Evolutionary conservation across 495 filamentous ascomycete species (phyloP), one percentile per base, ranked within the genome.

Genomic region (Penicillium atrosanguineum): DNA sequence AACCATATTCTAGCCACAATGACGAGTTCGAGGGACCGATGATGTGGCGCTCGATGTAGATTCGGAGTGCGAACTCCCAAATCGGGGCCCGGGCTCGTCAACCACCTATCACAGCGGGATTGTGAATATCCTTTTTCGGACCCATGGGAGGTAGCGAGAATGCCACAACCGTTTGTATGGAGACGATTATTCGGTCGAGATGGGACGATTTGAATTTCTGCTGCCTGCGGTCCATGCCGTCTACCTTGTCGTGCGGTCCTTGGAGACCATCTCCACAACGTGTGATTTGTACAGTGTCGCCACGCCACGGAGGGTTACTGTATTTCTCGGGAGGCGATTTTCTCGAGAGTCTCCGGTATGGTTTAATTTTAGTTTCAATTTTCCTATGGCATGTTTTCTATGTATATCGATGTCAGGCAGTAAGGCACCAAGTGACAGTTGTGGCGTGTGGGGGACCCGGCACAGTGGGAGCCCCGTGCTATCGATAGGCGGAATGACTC

Each of bases 401-500:
- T 34, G 8, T 14, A 11, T 34, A 34, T 34, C 11, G 1, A 15
- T 12, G 3, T 34, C 12, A 34, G 31, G 31, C 31, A 14, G 31
- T 34, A 34, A 34, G 31, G 31, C 31, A 34, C 9, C 9, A 8
- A 34, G 42, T 52, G 41, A 26, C 37, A 53, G 15, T 20, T 50
- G 56, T 55, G 56, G 56, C 56, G 50, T 53, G 43, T 40, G 59
- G 51, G 55, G 51, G 40, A 48, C 50, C 55, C 55, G 44, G 41
- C n/a, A 19, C 44, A 50, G 53, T 60, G 53, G 45, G 49, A 11
- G 16, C 44, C 44, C 43, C 40, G 41, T 39, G 36, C 48, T 50
- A 59, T 57, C 55, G 42, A 54, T 48, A 54, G 46, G 43, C 44
- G 54, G 61, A 57, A 56, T 16, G 31, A 50, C 55, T 60, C 53